Evolutionary conservation across 2,329 filamentous ascomycete genomes (phyloP).

Genomic region (Trichoderma atrobrunneum): DNA sequence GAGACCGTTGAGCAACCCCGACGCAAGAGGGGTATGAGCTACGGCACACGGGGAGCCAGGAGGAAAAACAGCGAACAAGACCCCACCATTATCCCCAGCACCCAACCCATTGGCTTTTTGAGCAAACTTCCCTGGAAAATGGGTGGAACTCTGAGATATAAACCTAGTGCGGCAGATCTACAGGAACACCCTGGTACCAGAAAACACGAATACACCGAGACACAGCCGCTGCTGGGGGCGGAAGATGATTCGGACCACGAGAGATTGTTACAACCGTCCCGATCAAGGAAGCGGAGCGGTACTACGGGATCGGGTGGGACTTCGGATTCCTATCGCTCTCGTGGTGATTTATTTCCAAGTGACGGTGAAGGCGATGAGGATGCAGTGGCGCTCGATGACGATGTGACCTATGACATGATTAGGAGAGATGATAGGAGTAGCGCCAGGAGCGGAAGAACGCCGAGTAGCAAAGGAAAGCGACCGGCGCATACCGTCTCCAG

Average conservation of each 20-base stretch:
- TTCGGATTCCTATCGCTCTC: slow-evolving; percentile 79
- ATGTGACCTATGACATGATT: slow-evolving; percentile 81
- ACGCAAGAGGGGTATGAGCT: slow-evolving; percentile 82
- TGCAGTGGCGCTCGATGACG: slow-evolving; percentile 87
- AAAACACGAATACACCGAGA: slow-evolving; percentile 50
- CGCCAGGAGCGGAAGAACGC: slow-evolving; percentile 51
- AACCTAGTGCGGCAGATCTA: slow-evolving; percentile 84
- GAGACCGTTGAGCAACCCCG: slow-evolving; percentile 60
- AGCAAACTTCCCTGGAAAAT: slow-evolving; percentile 81
- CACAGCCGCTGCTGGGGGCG: slow-evolving; percentile 63
- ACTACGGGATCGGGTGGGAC: slow-evolving; percentile 79
- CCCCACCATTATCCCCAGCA: slow-evolving; percentile 85
- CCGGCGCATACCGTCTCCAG: slow-evolving; percentile 42
- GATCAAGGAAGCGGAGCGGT: slow-evolving; percentile 61
- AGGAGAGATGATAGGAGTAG: slow-evolving; percentile 74
- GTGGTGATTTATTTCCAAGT: slow-evolving; percentile 87
- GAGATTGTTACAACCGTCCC: slow-evolving; percentile 29
- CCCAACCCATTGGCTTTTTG: slow-evolving; percentile 80
- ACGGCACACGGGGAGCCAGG: slow-evolving; percentile 64
- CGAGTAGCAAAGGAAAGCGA: slow-evolving; percentile 59
- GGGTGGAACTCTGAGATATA: slow-evolving; percentile 79
- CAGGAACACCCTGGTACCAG: slow-evolving; percentile 72
- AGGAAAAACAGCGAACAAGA: slow-evolving; percentile 61
- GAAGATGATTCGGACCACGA: slow-evolving; percentile 32
- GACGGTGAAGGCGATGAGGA: slow-evolving; percentile 85